phyloP scores from a whole-genome alignment of 331 rosid genomes.

The Cydonia oblonga region DNA sequence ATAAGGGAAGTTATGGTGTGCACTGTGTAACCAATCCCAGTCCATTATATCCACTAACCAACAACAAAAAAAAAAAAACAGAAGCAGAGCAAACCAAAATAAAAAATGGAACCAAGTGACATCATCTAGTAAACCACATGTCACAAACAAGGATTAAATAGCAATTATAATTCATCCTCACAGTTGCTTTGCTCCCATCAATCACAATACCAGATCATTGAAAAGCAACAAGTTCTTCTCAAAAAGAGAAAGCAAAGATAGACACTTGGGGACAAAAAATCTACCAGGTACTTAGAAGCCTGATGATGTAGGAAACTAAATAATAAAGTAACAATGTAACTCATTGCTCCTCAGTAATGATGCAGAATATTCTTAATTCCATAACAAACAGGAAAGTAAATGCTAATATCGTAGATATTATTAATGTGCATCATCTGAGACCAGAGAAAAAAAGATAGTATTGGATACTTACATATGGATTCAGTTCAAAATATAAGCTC shows the following conservation, averaged over 20 bases:
- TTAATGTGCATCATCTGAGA: background rate
- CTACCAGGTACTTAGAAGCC: background rate
- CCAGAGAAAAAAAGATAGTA: background rate
- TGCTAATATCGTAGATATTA: background rate
- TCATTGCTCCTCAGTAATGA: background rate
- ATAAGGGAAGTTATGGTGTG: too few relatives aligned
- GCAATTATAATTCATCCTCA: background rate
- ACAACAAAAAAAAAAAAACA: too few relatives aligned
- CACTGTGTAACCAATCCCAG: too few relatives aligned
- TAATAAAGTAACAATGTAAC: background rate
- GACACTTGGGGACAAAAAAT: too few relatives aligned
- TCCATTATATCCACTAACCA: too few relatives aligned
- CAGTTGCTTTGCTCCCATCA: background rate
- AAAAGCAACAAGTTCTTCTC: background rate
- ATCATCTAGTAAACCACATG: background rate
- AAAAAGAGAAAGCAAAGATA: too few relatives aligned
- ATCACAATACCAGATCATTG: background rate
- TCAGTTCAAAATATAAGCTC: background rate
- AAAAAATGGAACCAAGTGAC: too few relatives aligned
- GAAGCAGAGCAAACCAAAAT: too few relatives aligned
- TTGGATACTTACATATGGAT: background rate
- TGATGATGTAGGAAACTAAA: background rate
- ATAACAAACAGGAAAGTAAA: background rate
- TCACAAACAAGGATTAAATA: background rate
- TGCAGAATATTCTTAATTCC: background rate